Base-by-base conservation (phyloP, 2,329 filamentous ascomycete species). In the Escovopsis weberi region DNA sequence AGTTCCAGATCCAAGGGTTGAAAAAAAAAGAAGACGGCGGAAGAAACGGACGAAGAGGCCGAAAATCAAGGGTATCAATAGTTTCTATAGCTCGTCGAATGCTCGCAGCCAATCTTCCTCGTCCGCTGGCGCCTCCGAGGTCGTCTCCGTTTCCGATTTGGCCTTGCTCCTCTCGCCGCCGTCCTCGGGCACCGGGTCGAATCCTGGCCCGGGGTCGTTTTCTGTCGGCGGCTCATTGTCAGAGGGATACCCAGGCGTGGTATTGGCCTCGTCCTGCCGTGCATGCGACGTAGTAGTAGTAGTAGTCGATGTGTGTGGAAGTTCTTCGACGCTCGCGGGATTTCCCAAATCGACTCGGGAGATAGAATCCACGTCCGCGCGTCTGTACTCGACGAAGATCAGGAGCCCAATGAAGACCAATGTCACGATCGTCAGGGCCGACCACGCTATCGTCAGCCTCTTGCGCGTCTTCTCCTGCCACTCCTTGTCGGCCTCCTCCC, bases 391-490 rank as follows among this genome's bases (percentile, higher is more conserved):
- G 40, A 58, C 53, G 12, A 54, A 52, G 30, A 61, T 47, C 32
- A 68, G 57, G 23, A 74, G 50, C 7, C 74, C 57, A 3, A 71
- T 46, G 15, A 75, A 45, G 2, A 74, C 50, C 33, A 80, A 64
- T 4, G 64, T 55, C 32, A 70, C 45, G 8, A 66, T 56, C 19
- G 64, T 72, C 46, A 71, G 72, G 47, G 77, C 66, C 34, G 75
- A 68, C 78, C 80, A 85, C 38, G 82, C 62, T 18, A 73, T 67
- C 49, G 72, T 75, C 47, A 85, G 62, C 40, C 78, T 70, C 55
- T 65, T 68, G 47, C 76, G 65, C n/a, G 78, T 82, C 52, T 68
- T 75, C 52, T 82, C 77, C 59, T 83, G 75, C 69, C 79, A 81
- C 52, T 78, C 74, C 39, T 65, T 67, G 58, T 87, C 82, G 2